Evolutionary conservation across 202 grass and related monocot species (phyloP), one percentile per base, ranked within the genome.

Genomic region (Digitaria exilis): DNA sequence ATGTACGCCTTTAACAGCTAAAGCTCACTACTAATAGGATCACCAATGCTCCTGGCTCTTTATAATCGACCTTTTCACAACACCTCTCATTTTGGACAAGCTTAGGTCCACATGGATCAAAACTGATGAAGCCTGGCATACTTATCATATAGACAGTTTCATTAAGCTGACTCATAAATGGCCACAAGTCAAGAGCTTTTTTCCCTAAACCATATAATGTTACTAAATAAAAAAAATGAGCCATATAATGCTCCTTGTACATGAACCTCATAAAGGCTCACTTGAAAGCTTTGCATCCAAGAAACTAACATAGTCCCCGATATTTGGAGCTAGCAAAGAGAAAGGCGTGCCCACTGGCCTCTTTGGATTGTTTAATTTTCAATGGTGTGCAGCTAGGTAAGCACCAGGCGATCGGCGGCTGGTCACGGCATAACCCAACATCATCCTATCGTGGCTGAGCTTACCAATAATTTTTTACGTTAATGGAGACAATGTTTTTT

Each of bases 371-470:
- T 46, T 46, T 46, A 4, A 46, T 46, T 16, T 44, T 46, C 15
- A 11, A 46, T 46, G 13, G 44, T 46, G 15, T 46, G 37, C 37
- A 39, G 37, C 2, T 46, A 46, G 13, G 12, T 46, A 15, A 46
- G 44, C 44, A 46, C 44, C 2, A 46, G 3, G 13, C 13, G 3
- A 16, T 46, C 44, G 44, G 43, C 67, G 41, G 66, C 67, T 28
- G 67, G 42, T 70, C 67, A 71, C 44, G 25, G 69, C 69, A 71
- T 17, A 71, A 46, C 10, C 37, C 2, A 68, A 68, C 32, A 68
- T 14, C 4, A 4, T 14, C 21, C 34, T 37, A 9, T 31, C 7
- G 31, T 37, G 37, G 22, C 65, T 69, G 12, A 66, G 8, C 32
- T n/a, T 67, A 41, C 19, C 34, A 29, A 29, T 63, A 32, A 7